These are phyloP conservation scores for Xylariaceae sp. DNA, from an alignment of 2,329 filamentous ascomycete genomes.

Conservation along the genomic window DNA sequence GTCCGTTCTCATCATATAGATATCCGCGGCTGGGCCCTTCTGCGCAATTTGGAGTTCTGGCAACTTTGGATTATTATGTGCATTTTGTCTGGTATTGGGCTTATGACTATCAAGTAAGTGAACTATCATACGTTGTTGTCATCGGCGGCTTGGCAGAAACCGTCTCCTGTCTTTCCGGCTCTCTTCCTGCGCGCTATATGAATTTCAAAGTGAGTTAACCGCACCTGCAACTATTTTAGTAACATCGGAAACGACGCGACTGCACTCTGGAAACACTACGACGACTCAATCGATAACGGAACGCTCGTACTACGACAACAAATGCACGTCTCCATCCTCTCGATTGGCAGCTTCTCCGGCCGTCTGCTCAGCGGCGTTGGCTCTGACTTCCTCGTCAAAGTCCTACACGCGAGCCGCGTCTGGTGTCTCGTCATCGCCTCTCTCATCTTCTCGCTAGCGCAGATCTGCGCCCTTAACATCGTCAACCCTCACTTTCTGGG, in stretches of 20 bases:
- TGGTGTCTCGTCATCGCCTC: conserved; percentile 86
- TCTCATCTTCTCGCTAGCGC: conserved; percentile 72
- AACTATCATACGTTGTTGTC: background rate
- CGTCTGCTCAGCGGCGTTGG: conserved; percentile 80
- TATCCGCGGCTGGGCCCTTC: conserved; percentile 77
- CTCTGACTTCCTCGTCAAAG: conserved; percentile 84
- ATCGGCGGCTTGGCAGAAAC: background rate
- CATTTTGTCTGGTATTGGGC: conserved; percentile 83
- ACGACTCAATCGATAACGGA: conserved; percentile 64
- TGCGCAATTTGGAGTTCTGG: conserved; percentile 79
- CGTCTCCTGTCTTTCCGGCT: no score
- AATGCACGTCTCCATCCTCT: conserved; percentile 92
- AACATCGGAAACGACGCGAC: conserved; percentile 92
- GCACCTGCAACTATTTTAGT: conserved; percentile 41
- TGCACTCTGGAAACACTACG: conserved; percentile 83
- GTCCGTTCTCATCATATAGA: conserved; percentile 79
- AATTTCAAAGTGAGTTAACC: no score
- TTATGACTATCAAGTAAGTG: conserved; percentile 98
- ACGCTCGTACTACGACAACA: conserved; percentile 81
- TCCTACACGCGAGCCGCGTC: conserved; percentile 72
- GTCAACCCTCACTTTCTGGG: conserved; percentile 73
- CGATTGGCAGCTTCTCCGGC: conserved; percentile 78
- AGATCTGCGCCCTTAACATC: conserved; percentile 71
- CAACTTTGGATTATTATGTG: conserved; percentile 84
- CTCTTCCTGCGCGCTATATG: no score